Percentiles rank a stretch among this genome's conserved stretches.
Evolutionary conservation across 116 monocot species (phyloP).

Genomic region (Thalassia testudinum): DNA sequence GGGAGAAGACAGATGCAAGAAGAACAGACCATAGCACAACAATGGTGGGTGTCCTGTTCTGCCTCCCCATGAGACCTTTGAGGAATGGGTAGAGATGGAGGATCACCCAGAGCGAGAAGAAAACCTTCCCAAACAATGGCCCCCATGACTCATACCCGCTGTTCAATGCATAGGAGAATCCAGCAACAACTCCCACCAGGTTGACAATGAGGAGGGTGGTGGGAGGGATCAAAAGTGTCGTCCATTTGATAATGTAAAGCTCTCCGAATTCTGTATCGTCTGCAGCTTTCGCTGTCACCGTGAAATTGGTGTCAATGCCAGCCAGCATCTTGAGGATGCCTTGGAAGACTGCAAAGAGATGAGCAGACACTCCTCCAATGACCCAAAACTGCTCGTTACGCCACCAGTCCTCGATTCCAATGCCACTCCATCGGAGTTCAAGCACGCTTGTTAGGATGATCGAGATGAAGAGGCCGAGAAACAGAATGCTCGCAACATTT

Average conservation of each 20-base stretch:
- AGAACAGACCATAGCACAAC: slow-evolving; percentile 73
- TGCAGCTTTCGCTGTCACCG: slow-evolving; percentile 54
- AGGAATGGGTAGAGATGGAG: slow-evolving; percentile 77
- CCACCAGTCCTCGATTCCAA: slow-evolving; percentile 77
- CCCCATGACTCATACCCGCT: slow-evolving; percentile 70
- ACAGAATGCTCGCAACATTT: slow-evolving; percentile 56
- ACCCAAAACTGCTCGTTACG: slow-evolving; percentile 89
- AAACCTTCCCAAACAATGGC: slow-evolving; percentile 63
- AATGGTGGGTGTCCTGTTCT: slow-evolving; percentile 70
- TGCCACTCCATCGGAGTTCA: slow-evolving; percentile 69
- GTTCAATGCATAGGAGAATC: slow-evolving; percentile 62
- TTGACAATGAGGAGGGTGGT: slow-evolving; percentile 59
- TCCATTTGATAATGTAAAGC: slow-evolving; percentile 62
- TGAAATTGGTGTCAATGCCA: slow-evolving; percentile 73
- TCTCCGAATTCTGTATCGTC: slow-evolving; percentile 56
- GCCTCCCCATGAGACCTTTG: slow-evolving; percentile 75
- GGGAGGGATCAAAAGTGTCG: slow-evolving; percentile 59
- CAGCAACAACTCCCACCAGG: slow-evolving; percentile 58
- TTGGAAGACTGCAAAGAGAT: slow-evolving; percentile 79
- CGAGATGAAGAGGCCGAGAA: slow-evolving; percentile 63
- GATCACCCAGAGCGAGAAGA: slow-evolving; percentile 74
- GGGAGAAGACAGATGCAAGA: slow-evolving; percentile 59
- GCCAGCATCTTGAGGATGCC: slow-evolving; percentile 67
- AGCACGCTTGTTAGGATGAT: slow-evolving; percentile 63
- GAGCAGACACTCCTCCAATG: slow-evolving; percentile 70